Evolutionary conservation across 257 asterid species (phyloP).

Genomic region (Solanum appendiculatum): DNA sequence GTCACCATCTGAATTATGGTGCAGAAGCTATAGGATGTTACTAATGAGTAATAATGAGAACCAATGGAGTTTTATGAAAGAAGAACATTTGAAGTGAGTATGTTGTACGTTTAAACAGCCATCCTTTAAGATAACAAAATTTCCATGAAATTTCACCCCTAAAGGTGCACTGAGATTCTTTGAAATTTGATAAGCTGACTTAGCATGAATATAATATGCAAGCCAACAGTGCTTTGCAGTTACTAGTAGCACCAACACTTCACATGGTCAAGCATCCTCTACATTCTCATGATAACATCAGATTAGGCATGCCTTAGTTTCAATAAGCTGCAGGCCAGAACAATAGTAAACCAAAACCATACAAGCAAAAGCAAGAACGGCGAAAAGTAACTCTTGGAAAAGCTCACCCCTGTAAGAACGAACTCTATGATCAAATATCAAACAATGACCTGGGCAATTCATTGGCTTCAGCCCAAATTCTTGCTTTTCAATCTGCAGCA

Average conservation of each 20-base stretch:
- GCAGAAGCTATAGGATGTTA: background rate
- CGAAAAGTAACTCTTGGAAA: background rate
- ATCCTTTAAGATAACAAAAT: background rate
- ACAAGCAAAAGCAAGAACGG: background rate
- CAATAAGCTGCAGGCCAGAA: background rate
- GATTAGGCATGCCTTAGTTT: background rate
- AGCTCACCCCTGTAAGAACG: conserved; percentile 92
- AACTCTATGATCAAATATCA: conserved; percentile 89
- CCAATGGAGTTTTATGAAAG: background rate
- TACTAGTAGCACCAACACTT: background rate
- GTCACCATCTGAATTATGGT: background rate
- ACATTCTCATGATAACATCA: background rate
- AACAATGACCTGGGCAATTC: conserved; percentile 99
- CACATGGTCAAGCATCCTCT: background rate
- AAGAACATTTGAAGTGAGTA: background rate
- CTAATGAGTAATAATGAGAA: background rate
- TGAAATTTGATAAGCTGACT: background rate
- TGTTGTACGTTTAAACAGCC: background rate
- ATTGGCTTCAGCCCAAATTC: conserved; percentile 98
- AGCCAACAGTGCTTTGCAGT: background rate
- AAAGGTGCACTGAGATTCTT: background rate
- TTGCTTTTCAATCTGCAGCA: conserved; percentile 81
- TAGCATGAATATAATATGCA: background rate
- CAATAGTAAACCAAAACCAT: background rate
- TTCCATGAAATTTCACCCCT: background rate